Base-by-base conservation (phyloP, 805 yeast genomes). In the Candida namnaoensis region DNA sequence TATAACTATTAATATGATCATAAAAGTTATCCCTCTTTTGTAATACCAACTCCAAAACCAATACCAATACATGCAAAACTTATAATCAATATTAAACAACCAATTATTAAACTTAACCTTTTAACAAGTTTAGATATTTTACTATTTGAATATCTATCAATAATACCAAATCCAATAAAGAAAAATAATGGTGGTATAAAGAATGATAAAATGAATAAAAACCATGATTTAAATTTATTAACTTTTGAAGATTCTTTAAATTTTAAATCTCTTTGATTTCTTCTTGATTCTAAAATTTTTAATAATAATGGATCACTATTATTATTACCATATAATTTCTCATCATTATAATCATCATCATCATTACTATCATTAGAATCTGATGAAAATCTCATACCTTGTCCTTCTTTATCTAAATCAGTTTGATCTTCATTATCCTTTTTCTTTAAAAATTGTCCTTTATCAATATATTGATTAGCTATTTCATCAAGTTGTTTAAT, bases 11-110 rank as follows among this genome's bases (percentile, higher is more conserved):
- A 8, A 26, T 26, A 26, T 26, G 28, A 26, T 30, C 45, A 40
- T 7, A 26, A 19, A 2, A 19, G 2, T 19, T 19, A 19, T 19
- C 19, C 19, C n/a, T 30, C 33, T 12, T 12, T 30, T 6, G 56
- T 39, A 13, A 66, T 47, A 3, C 75, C 74, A 36, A 72, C 67
- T 6, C 69, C 75, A 38, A 73, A 58, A 1, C 77, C 78, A 32
- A 71, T 62, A 14, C 70, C 70, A 28, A 71, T 57, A 48, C 71
- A 64, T 0, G 69, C 76, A 19, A 66, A 43, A 5, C 43, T 36
- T 3, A 47, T n/a, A 13, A 53, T 14, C 8, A 50, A 25, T 26
- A 44, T 43, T 1, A 49, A 7, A 3, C 38, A 15, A 2, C 60
- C 60, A 5, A 53, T 49, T 14, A 42, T 19, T 26, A 54, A 19